phyloP scores from a whole-genome alignment of 495 filamentous ascomycete genomes.

The Tuber brumale region DNA sequence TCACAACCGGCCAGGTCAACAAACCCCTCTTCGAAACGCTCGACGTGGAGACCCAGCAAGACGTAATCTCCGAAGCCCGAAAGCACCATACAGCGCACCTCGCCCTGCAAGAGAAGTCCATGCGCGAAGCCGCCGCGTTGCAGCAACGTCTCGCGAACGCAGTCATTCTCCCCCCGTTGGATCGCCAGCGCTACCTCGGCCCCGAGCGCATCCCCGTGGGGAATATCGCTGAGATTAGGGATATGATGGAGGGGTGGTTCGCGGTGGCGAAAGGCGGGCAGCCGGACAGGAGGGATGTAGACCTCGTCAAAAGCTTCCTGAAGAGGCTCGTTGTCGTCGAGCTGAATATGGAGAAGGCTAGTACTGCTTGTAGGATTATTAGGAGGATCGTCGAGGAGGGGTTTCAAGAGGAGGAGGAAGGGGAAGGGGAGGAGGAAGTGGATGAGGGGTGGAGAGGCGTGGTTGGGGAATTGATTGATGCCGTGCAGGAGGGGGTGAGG shows the following conservation, averaged over 20 bases:
- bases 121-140: slow-evolving; percentile 11
- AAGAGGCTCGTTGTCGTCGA: slow-evolving; percentile 22
- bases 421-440: slow-evolving; percentile 18
- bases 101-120: slow-evolving; percentile 1
- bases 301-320: slow-evolving; percentile 15
- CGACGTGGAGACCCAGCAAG: slow-evolving; percentile 10
- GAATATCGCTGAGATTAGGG: slow-evolving; percentile 18
- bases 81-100: slow-evolving; percentile 9
- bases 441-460: slow-evolving; percentile 31
- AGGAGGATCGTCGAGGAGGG: slow-evolving; percentile 10
- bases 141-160: slow-evolving; percentile 19
- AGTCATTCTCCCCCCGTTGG: slow-evolving; percentile 6
- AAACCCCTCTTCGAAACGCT: slow-evolving; percentile 16
- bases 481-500: slow-evolving; percentile 10
- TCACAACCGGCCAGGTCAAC: slow-evolving; percentile 21
- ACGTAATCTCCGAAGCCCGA: slow-evolving; percentile 19
- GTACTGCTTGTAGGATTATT: slow-evolving; percentile 10
- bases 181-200: slow-evolving; percentile 10
- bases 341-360: slow-evolving; percentile 22
- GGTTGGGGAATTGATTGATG: slow-evolving; percentile 34
- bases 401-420: slow-evolving; percentile 31
- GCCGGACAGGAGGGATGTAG: slow-evolving; percentile 13
- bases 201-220: slow-evolving; percentile 8
- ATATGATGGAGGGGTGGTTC: slow-evolving; percentile 18
- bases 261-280: slow-evolving; percentile 9